Evolutionary conservation across 305 asterid genomes (phyloP), one percentile per base, ranked within the genome.

Genomic region (Salvia sclarea): DNA sequence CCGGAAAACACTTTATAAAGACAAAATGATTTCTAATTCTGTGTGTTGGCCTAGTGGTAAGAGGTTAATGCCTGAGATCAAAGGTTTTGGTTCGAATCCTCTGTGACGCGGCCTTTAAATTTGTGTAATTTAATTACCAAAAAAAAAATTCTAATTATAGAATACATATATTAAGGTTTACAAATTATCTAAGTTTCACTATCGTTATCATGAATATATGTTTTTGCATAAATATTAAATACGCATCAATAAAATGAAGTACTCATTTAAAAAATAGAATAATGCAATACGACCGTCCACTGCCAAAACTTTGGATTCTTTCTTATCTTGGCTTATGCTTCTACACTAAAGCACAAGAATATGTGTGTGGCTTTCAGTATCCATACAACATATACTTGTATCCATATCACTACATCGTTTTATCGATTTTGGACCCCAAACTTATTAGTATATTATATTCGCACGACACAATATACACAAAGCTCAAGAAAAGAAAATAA

Each of bases 291-390:
- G 38, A 65, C 31, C 21, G 25, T 24, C 54, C 33, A 64, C 45
- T 64, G 41, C 33, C 69, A 47, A 16, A 5, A 35, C 45, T 65
- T 35, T 25, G 13, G 24, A 68, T 68, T 68, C 73, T 68, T 56
- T n/a, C 54, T 55, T 68, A 68, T 55, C 72, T 40, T 24, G 64
- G 6, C 0, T 4, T 28, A 28, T 28, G 33, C 33, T 28, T 28
- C 33, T 28, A 28, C 33, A 18, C 70, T 33, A 12, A 40, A 22
- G 13, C 62, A 52, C 47, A 0, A 66, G 55, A 54, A 66, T 54
- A 66, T 53, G 61, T 64, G 25, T 22, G 30, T 30, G 56, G 9
- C 11, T 45, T 14, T 28, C 56, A 25, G 25, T 24, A 4, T 28
- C 69, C 17, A 22, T 6, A 21, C 0, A 18, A 12, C 10, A 63